Conservation (phyloP, 2,329 filamentous ascomycete species). For the Bisporella sp. region DNA sequence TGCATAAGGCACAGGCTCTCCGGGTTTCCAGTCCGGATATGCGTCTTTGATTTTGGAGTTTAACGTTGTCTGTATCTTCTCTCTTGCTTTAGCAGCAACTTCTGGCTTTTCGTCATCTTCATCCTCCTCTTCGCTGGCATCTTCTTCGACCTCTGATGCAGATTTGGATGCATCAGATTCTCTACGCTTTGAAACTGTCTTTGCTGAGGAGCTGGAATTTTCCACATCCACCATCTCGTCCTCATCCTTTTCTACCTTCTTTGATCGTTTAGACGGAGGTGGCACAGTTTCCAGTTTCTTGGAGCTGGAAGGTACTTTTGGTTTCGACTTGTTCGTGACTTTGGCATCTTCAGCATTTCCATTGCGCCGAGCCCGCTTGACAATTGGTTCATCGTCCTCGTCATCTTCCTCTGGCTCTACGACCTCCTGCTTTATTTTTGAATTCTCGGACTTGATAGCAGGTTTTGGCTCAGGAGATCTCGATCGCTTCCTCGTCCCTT, state of each 20-base stretch:
- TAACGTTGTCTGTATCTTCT: conserved; percentile 74
- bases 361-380: conserved; percentile 44
- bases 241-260: conserved; percentile 31
- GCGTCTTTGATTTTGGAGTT: conserved; percentile 64
- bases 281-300: conserved; percentile 14
- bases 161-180: conserved; percentile 30
- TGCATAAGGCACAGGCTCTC: conserved; percentile 85
- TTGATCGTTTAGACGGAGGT: conserved; percentile 11
- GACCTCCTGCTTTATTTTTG: conserved; percentile 21
- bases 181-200: conserved; percentile 16
- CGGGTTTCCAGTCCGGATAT: conserved; percentile 93
- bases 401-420: conserved; percentile 31
- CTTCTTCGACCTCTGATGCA: conserved; percentile 40
- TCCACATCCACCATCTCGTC: conserved; percentile 25
- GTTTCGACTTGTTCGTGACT: conserved; percentile 13
- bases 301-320: conserved; percentile 5
- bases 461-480: conserved; percentile 15
- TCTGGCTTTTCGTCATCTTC: conserved; percentile 62
- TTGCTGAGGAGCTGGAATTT: conserved; percentile 18
- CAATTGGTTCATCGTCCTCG: conserved; percentile 50
- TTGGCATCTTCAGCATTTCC: conserved; percentile 26
- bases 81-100: conserved; percentile 64
- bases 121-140: conserved; percentile 41
- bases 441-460: conserved; percentile 13
- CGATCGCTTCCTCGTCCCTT: conserved; percentile 10